Base-by-base conservation (phyloP, 192 early-diverging fungal species). In the Backusella tuberculispora region DNA sequence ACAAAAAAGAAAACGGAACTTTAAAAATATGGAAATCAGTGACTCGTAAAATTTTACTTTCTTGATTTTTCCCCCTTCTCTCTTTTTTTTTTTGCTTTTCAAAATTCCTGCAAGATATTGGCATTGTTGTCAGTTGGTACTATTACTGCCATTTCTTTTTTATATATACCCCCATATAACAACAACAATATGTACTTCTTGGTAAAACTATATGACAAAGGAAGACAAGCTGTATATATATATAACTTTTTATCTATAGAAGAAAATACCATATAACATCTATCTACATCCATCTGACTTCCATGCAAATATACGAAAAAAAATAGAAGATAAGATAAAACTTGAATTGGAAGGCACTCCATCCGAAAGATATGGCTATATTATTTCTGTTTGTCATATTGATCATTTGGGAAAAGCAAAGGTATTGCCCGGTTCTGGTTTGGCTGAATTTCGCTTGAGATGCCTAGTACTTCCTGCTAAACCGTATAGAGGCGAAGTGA, bases 381-480 rank as follows among this genome's bases (percentile, higher is more conserved):
- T 98, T 74, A 93, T 93, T 50, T 87, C 90, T 12, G 95, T 99
- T 42, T 81, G 98, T 47, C 87, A 91, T 9, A 85, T 99, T 21
- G 80, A 90, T 24, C 90, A 90, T 34, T 90, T 93, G 72, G 88
- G 93, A 15, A 91, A 86, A 76, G 98, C 96, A 78, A 96, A 90
- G 74, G 88, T 89, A 42, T 82, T 90, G 71, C 94, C 89, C 65
- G 96, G 86, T 37, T 81, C 83, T 5, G 92, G 93, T n/a, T 86
- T 91, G 26, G 97, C 97, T 12, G 97, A 99, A 84, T 99, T 96
- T 78, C 85, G 87, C 34, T 90, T 99, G 63, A 81, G 86, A 65
- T 88, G 98, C 83, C 92, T 93, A 71, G 98, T 97, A 4, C 92
- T 99, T 77, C 93, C 98, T 6, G 96, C 97, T 73, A 97, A 96